These are phyloP conservation scores for Rhododendron ovatum DNA, from an alignment of 148 eudicot genomes.

Conservation along the genomic window DNA sequence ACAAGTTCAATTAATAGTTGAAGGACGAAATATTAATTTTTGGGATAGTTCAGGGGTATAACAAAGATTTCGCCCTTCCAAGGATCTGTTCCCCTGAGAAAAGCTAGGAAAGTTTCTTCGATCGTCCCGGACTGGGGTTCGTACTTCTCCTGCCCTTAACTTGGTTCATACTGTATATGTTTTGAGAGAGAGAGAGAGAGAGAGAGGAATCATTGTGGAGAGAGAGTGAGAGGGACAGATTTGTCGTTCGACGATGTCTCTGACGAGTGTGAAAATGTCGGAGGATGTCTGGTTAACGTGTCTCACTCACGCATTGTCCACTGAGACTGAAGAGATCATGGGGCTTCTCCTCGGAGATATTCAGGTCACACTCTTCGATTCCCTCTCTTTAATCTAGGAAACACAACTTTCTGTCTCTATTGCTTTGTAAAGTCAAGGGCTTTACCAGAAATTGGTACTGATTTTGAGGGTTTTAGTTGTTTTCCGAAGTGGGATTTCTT, in stretches of 20 bases:
- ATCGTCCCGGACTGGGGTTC: neutral
- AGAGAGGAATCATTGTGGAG: neutral
- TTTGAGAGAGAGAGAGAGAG: neutral
- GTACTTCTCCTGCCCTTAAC: neutral
- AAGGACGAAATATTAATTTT: neutral
- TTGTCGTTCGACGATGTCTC: constrained; percentile 40
- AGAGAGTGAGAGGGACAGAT: constrained; percentile 2
- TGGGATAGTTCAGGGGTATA: neutral
- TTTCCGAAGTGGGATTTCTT: neutral
- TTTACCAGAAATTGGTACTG: neutral
- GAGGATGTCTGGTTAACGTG: constrained; percentile 96
- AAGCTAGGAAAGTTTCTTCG: neutral
- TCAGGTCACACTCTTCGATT: constrained; percentile 41
- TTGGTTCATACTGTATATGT: too few relatives aligned
- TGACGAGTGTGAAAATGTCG: constrained; percentile 79
- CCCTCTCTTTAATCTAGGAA: neutral
- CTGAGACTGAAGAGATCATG: constrained; percentile 99
- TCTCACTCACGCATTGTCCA: constrained; percentile 85
- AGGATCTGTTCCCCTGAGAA: neutral
- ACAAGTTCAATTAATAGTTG: neutral
- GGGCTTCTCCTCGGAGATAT: constrained; percentile 97
- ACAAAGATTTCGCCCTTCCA: neutral
- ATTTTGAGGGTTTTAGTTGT: constrained; percentile 2
- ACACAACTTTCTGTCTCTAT: neutral
- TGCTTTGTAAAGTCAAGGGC: neutral